phyloP scores from a whole-genome alignment of 768 basidiomycete species.

The Hydnum rufescens region DNA sequence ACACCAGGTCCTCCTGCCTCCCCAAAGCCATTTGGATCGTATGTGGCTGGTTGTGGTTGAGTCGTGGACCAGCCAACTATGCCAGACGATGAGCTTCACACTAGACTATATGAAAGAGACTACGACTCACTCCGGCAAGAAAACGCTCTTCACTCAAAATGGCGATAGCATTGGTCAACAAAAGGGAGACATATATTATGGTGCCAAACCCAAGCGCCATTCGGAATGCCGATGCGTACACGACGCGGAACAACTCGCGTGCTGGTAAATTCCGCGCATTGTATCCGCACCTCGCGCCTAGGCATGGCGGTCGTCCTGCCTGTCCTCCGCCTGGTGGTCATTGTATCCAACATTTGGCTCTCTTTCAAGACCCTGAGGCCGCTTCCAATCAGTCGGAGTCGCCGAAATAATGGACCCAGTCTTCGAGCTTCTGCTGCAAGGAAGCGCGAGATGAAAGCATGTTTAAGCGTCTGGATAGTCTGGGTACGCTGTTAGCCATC shows the following conservation, averaged over 20 bases:
- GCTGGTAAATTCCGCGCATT: not conserved
- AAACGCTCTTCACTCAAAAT: slow-evolving; percentile 94
- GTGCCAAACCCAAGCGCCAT: too few species aligned
- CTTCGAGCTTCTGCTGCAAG: slow-evolving; percentile 48
- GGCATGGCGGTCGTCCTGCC: slow-evolving; percentile 1
- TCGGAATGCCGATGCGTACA: too few species aligned
- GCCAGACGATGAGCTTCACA: slow-evolving; percentile 9
- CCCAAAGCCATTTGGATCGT: slow-evolving; percentile 24
- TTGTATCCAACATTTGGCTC: slow-evolving; percentile 65
- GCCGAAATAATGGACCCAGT: slow-evolving; percentile 32
- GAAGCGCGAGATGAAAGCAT: slow-evolving; percentile 73
- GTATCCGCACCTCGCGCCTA: not conserved
- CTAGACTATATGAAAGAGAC: not conserved
- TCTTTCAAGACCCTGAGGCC: slow-evolving; percentile 65
- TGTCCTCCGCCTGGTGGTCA: slow-evolving; percentile 37
- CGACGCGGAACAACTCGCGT: too few species aligned
- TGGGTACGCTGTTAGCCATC: slow-evolving; percentile 34
- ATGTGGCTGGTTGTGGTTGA: slow-evolving; percentile 28
- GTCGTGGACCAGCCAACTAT: slow-evolving; percentile 79
- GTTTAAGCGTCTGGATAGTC: slow-evolving; percentile 66
- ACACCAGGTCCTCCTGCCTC: slow-evolving; percentile 40
- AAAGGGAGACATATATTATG: slow-evolving; percentile 67
- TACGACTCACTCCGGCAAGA: slow-evolving; percentile 62
- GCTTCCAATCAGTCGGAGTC: slow-evolving; percentile 29
- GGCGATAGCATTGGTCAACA: slow-evolving; percentile 87